These are phyloP conservation scores for Solanum verrucosum DNA, from an alignment of 257 asterid species.

Conservation along the genomic window DNA sequence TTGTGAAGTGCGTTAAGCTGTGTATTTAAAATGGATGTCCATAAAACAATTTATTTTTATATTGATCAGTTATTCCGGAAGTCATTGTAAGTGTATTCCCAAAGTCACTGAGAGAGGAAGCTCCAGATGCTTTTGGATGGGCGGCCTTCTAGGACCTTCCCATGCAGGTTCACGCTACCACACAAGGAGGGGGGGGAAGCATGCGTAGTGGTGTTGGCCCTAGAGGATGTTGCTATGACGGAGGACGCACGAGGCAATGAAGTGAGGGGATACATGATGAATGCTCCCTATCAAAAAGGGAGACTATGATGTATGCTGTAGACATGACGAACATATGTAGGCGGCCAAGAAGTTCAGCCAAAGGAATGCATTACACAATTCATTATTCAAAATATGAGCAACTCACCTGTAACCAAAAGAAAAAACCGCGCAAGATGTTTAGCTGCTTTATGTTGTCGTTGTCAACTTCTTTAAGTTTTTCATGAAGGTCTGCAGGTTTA, in stretches of 20 bases:
- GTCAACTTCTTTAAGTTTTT: not conserved
- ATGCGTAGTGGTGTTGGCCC: not conserved
- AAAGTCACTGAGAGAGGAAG: not conserved
- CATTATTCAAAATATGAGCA: not conserved
- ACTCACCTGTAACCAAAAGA: slow-evolving; percentile 6
- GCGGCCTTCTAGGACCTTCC: not conserved
- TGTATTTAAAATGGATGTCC: not conserved
- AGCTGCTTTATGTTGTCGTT: not conserved
- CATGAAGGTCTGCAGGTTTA: not conserved
- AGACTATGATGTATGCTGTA: not conserved
- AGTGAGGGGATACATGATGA: not conserved
- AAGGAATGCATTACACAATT: not conserved
- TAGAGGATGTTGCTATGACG: not conserved
- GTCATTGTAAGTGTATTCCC: not conserved
- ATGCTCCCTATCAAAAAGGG: not conserved
- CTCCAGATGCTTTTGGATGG: not conserved
- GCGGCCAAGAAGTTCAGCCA: not conserved
- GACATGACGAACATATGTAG: not conserved
- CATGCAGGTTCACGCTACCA: not conserved
- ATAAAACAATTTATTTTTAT: not conserved
- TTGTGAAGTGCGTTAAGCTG: not conserved
- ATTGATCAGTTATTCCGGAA: not conserved
- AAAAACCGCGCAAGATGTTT: not conserved
- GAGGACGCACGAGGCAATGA: not conserved
- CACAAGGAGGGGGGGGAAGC: not conserved